Base-by-base conservation (phyloP, 1,284 basidiomycete genomes). In the Puccinia sorghi region DNA sequence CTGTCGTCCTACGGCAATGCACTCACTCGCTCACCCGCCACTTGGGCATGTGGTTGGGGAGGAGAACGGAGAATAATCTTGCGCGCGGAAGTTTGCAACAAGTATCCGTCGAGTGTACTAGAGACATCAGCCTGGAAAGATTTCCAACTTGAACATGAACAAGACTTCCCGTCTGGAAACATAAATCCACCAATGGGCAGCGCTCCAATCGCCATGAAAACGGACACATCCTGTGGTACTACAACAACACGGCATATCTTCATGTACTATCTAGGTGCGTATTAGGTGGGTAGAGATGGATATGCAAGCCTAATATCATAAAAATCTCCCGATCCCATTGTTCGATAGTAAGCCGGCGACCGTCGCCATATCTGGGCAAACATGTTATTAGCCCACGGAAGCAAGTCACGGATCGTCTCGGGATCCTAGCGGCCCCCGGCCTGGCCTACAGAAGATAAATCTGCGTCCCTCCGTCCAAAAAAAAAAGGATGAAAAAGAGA, bases 381-480 rank as follows among this genome's bases (percentile, higher is more conserved):
- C n/a, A n/a, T n/a, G n/a, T n/a, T n/a, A n/a, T n/a, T n/a, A n/a
- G n/a, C n/a, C n/a, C n/a, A n/a, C n/a, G 43, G 43, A 46, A 46
- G 13, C 61, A 27, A 22, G 22, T 25, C 54, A 56, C 54, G 54
- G 54, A 22, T 20, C 4, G 39, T 25, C 39, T 22, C 9, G 39
- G 61, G 39, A 39, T 61, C 25, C 27, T 43, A 64, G 61, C 39
- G 25, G 41, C 61, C n/a, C n/a, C n/a, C n/a, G n/a, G n/a, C n/a
- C n/a, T n/a, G 61, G n/a, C 39, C 12, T 6, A 20, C 22, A 63
- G 37, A 63, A 63, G 32, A 17, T 27, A 15, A n/a, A n/a, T n/a
- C n/a, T n/a, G 37, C 61, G 43, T 64, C 17, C 46, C 61, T 64
- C 61, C 61, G 61, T 46, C 7, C n/a, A n/a, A n/a, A n/a, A n/a